Base-by-base conservation (phyloP, 176 grass and related monocot species). In the Aegilops speltoides region DNA sequence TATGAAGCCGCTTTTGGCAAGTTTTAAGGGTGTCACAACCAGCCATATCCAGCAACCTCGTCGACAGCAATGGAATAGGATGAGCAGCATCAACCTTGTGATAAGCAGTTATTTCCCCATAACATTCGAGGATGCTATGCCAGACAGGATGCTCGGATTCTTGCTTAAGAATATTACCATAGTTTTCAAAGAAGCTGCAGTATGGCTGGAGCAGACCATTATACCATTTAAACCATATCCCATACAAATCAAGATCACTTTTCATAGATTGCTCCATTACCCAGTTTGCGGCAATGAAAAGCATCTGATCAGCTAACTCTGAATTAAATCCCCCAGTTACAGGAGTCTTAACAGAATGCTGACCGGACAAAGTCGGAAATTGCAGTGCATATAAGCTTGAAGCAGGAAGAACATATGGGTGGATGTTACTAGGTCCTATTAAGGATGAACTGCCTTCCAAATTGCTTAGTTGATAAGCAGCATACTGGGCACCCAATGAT, bases 271-370 rank as follows among this genome's bases (percentile, higher is more conserved):
- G 96, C 66, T 94, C 91, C 76, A 98, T 89, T 69, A 89, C 90
- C 96, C 96, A 98, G 69, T 94, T 95, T 86, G 96, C 91, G 80
- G 96, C 93, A 82, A 95, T 90, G 82, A 98, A 95, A 92, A 98
- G 91, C 86, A 89, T 92, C 75, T 89, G 86, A 83, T 88, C 91
- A 69, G 86, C 89, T 87, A 95, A 61, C 26, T 59, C 82, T 41
- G 59, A 79, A 84, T 98, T 84, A 68, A 95, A 95, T 38, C 60
- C 37, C 38, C 60, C 45, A 45, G 45, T 56, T 79, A 77, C 41
- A 68, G 2, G 9, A 88, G 13, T 45, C 62, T 80, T 79, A 16
- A 81, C 59, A 79, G 26, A 60, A 77, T 89, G 80, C 17, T 64
- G 43, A 65, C 45, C 46, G 71, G 64, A 37, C 87, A 70, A 23